phyloP scores from a whole-genome alignment of 2,329 filamentous ascomycete species.

The Pestalotiopsis sp. region DNA sequence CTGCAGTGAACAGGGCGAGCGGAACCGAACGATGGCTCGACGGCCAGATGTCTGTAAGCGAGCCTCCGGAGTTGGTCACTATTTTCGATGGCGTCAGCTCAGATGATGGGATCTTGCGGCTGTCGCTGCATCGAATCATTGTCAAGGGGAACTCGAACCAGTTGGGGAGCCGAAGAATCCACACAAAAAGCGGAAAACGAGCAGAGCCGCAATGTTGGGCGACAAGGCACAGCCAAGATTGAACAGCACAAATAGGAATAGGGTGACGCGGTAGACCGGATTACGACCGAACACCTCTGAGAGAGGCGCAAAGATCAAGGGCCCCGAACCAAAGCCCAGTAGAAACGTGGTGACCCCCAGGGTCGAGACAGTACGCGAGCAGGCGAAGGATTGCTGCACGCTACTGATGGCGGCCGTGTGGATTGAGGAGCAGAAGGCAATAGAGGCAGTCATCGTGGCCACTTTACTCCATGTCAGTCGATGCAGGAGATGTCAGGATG shows the following conservation, averaged over 20 bases:
- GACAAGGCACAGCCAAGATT: slow-evolving; percentile 52
- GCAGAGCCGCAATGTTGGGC: slow-evolving; percentile 31
- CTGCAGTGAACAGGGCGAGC: slow-evolving; percentile 34
- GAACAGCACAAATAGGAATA: background rate
- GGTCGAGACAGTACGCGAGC: background rate
- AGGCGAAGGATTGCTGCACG: background rate
- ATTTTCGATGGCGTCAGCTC: slow-evolving; percentile 15
- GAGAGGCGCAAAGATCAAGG: background rate
- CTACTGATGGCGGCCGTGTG: background rate
- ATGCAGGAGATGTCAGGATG: no score
- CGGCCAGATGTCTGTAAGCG: slow-evolving; percentile 43
- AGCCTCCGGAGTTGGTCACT: slow-evolving; percentile 42
- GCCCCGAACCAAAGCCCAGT: background rate
- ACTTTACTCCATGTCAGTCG: no score
- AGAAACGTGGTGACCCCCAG: background rate
- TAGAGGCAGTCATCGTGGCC: background rate
- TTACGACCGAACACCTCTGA: background rate
- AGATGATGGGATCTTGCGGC: background rate
- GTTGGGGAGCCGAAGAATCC: slow-evolving; percentile 41
- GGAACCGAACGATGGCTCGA: slow-evolving; percentile 35
- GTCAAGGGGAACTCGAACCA: background rate
- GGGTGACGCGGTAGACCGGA: background rate
- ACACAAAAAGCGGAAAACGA: slow-evolving; percentile 41
- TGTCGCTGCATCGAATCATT: no score
- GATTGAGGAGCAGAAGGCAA: background rate